Percentiles rank a stretch among this genome's conserved stretches.
phyloP scores from a whole-genome alignment of 305 asterid species.

The Fraxinus nigra region DNA sequence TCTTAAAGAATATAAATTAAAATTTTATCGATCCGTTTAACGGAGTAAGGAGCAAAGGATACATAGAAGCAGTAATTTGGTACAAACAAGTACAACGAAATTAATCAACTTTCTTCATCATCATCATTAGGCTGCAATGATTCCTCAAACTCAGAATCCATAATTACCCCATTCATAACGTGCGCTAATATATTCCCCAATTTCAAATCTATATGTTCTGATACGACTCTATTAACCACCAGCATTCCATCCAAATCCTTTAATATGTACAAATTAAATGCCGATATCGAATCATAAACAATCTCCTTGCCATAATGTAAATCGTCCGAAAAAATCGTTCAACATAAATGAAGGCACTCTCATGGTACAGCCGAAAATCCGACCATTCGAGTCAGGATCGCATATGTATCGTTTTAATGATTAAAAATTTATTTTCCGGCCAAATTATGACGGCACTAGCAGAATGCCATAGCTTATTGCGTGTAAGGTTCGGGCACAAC shows the following conservation, averaged over 20 bases:
- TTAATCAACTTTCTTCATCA: constrained; percentile 7
- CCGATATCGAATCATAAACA: constrained; percentile 59
- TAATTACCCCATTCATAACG: constrained; percentile 60
- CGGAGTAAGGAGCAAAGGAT: background rate
- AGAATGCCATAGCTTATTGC: no score
- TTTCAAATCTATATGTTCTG: constrained; percentile 37
- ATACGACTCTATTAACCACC: constrained; percentile 50
- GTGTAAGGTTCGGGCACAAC: no score
- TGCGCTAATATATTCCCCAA: constrained; percentile 41
- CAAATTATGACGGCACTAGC: no score
- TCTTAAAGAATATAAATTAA: background rate
- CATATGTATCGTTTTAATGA: constrained; percentile 30
- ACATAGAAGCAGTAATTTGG: background rate
- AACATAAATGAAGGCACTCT: no score
- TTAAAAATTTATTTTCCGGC: no score
- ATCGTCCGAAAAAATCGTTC: constrained; percentile 41
- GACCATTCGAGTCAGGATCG: constrained; percentile 59
- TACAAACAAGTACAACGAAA: background rate
- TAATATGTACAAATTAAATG: constrained; percentile 42
- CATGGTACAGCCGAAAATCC: constrained; percentile 81
- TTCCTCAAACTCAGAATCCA: constrained; percentile 62
- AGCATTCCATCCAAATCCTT: constrained; percentile 48
- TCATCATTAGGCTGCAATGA: constrained; percentile 37
- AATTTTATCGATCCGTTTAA: background rate
- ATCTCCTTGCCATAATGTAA: constrained; percentile 43